Evolutionary conservation across 1,284 basidiomycete genomes (phyloP), one percentile per base, ranked within the genome.

Genomic region (Boletellus deceptivus): DNA sequence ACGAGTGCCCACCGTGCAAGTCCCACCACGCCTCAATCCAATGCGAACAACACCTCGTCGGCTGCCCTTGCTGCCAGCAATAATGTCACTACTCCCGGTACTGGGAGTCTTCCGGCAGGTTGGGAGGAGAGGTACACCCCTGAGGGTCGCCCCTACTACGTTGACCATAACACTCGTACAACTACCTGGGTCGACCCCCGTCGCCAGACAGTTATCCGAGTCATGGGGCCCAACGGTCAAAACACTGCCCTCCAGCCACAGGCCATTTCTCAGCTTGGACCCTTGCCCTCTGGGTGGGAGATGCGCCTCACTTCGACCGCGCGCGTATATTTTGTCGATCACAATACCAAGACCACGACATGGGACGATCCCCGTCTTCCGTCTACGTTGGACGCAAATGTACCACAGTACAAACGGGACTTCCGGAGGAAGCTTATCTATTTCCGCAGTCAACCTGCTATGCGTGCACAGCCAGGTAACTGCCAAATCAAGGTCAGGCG

Each of bases 101-200:
- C 80, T 2, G 93, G 93, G 0, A 86, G 84, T 48, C 77, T 97
- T 27, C 93, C 93, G 1, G 84, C 91, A 54, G 94, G 93, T 4
- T 97, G 93, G 93, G 93, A 97, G 67, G 94, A 98, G 72, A 83
- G 93, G 41, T 93, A 93, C 72, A 96, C 94, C 4, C 91, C 93
- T 2, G 93, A 96, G 72, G 93, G 93, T 8, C 80, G 93, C 45
- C 89, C 93, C 2, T 97, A 97, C 72, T 96, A 93, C 72, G 93
- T 96, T 33, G 91, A 93, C 67, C 92, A 95, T 74, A 93, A 93
- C 68, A 95, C 93, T 13, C 84, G 94, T 38, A 95, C 93, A 22
- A 96, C 93, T 24, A 96, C 93, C 3, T 97, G 93, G 93, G 91
- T 95, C 37, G 94, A 96, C 68, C 93, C 93, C 24, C 84, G 93